Base-by-base conservation (phyloP, 352 stramenopile species). In the Labyrinthula sp. region DNA sequence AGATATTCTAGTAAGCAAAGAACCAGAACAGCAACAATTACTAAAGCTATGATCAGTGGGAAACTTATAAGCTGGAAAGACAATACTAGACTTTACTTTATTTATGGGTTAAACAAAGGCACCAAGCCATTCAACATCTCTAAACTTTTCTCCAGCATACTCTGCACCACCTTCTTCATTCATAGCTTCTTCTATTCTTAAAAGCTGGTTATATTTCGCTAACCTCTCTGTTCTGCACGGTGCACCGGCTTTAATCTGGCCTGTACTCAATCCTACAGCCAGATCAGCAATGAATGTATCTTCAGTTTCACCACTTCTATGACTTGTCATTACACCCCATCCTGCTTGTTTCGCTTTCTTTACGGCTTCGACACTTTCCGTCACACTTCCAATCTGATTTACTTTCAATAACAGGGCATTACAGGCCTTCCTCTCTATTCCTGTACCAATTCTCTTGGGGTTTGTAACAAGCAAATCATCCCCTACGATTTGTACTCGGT, bases 231-330 rank as follows among this genome's bases (percentile, higher is more conserved):
- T 91, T 69, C 87, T 73, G 74, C 84, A 95, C 33, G 87, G 88
- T 22, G 88, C 87, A 39, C 89, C 88, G 17, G 89, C 97, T 82
- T 99, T 99, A 72, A 98, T 98, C 73, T 99, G 81, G 39, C 89
- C 89, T 8, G 87, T 89, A 63, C 75, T 92, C 38, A 99, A 66
- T 60, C 89, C 89, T 47, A 99, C 91, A 23, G 89, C 87, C 39
- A 99, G 70, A 66, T 99, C 92, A 25, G 92, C 90, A 69, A 99
- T 99, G 75, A 95, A 98, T 47, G 79, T 86, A 71, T 99, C 90
- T 68, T 99, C 92, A 7, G 90, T 99, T 68, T 99, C 92, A 58
- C 90, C 92, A 54, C 73, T 93, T 54, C 89, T 77, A 69, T 99
- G 92, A 60, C 73, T 92, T 31, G 82, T 90, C 89, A 99, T 99